phyloP scores from a whole-genome alignment of 331 rosid genomes.

The Acacia concinna region DNA sequence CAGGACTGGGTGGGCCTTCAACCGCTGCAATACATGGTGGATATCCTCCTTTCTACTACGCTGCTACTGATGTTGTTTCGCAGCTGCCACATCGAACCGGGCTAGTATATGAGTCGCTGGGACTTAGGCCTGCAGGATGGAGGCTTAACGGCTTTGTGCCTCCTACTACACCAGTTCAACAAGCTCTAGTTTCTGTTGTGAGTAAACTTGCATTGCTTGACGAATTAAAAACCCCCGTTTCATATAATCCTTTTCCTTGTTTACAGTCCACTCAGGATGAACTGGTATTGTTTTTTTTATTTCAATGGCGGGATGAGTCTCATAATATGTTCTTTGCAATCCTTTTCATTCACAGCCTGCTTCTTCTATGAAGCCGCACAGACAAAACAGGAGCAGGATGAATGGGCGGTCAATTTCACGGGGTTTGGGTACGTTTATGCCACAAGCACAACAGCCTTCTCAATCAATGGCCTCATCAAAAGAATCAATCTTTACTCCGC shows the following conservation, averaged over 20 bases:
- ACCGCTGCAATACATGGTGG: conserved; percentile 62
- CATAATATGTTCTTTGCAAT: not conserved
- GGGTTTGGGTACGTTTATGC: conserved; percentile 45
- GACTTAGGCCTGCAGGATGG: conserved; percentile 67
- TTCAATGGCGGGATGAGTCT: not conserved
- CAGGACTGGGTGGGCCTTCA: conserved; percentile 57
- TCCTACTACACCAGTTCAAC: conserved; percentile 64
- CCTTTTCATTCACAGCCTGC: conserved; percentile 50
- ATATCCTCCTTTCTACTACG: conserved; percentile 74
- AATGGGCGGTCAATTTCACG: conserved; percentile 53
- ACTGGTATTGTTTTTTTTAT: not conserved
- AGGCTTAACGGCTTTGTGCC: conserved; percentile 57
- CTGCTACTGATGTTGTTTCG: conserved; percentile 61
- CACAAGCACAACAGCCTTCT: conserved; percentile 47
- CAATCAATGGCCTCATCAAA: conserved; percentile 44
- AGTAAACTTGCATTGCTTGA: conserved; percentile 42
- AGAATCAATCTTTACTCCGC: conserved; percentile 52
- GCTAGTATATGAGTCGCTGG: conserved; percentile 61
- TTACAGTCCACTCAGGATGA: conserved; percentile 7
- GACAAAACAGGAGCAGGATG: conserved; percentile 74
- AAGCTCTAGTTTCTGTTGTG: conserved; percentile 55
- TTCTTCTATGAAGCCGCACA: conserved; percentile 54
- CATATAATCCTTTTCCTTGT: conserved; percentile 6
- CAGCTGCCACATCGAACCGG: conserved; percentile 58
- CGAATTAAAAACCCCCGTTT: not conserved